Evolutionary conservation across 2,329 filamentous ascomycete species (phyloP).

Genomic region (Aspergillus hortae): DNA sequence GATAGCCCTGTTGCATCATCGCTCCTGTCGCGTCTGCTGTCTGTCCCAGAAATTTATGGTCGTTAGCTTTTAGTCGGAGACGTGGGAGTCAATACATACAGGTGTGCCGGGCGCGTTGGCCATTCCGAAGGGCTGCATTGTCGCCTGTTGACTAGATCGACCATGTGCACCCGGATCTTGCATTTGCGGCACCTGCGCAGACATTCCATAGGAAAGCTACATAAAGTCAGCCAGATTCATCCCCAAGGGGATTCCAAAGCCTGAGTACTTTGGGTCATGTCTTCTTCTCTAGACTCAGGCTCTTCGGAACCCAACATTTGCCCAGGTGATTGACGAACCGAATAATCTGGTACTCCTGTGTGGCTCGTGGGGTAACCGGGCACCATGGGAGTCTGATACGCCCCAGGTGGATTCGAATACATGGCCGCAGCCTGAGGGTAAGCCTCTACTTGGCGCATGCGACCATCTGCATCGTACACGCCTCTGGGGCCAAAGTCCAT

Average conservation of each 20-base stretch:
- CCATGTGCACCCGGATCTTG: constrained; percentile 30
- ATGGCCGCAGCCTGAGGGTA: constrained; percentile 33
- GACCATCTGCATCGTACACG: constrained; percentile 34
- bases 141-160: constrained; percentile 33
- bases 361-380: constrained; percentile 33
- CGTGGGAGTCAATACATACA: constrained; percentile 30
- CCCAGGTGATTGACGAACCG: constrained; percentile 26
- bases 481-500: constrained; percentile 34
- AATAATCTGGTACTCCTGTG: constrained; percentile 33
- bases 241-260: constrained; percentile 4
- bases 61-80: constrained; percentile 24
- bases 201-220: constrained; percentile 35
- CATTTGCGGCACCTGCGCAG: constrained; percentile 32
- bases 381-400: constrained; percentile 35
- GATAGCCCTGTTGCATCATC: constrained; percentile 36
- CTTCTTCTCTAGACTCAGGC: background rate
- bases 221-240: constrained; percentile 16
- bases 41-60: constrained; percentile 25
- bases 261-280: background rate
- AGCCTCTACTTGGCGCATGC: constrained; percentile 36
- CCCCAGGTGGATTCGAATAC: constrained; percentile 27
- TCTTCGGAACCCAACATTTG: background rate
- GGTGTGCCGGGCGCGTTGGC: constrained; percentile 37
- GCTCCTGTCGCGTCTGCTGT: constrained; percentile 34
- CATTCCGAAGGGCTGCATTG: constrained; percentile 35